phyloP scores from a whole-genome alignment of 2,329 filamentous ascomycete genomes.

The Dothidotthia symphoricarpi region DNA sequence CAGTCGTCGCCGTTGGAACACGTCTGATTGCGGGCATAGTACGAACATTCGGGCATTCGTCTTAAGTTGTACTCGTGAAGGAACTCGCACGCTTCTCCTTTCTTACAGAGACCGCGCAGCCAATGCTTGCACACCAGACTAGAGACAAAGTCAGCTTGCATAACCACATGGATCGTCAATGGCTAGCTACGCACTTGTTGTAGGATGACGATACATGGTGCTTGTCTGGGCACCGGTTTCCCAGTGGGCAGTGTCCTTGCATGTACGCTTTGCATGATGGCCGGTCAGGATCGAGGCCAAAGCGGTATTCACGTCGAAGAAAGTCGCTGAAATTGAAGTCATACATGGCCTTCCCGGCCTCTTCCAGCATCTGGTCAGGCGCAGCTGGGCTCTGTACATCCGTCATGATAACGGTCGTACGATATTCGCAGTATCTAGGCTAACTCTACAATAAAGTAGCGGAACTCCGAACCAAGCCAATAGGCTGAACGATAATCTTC shows the following conservation, averaged over 20 bases:
- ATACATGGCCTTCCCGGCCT: constrained; percentile 47
- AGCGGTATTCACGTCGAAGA: constrained; percentile 77
- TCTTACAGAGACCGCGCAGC: constrained; percentile 95
- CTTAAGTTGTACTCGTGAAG: constrained; percentile 97
- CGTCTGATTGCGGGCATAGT: constrained; percentile 89
- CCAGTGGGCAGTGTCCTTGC: constrained; percentile 82
- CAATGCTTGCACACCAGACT: constrained; percentile 97
- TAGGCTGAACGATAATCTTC: too few relatives aligned
- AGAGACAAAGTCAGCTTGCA: constrained; percentile 8
- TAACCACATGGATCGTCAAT: background rate
- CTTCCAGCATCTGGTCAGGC: constrained; percentile 31
- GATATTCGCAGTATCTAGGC: background rate
- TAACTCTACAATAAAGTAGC: background rate
- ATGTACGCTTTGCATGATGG: constrained; percentile 84
- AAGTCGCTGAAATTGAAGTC: constrained; percentile 84
- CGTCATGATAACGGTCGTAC: constrained; percentile 18
- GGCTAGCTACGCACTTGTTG: constrained; percentile 54
- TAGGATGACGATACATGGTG: constrained; percentile 64
- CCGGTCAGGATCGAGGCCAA: constrained; percentile 67
- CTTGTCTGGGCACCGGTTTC: constrained; percentile 79
- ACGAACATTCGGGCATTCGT: constrained; percentile 98
- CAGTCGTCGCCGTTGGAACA: constrained; percentile 98
- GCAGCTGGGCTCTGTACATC: constrained; percentile 29
- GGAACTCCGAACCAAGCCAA: constrained; percentile 1
- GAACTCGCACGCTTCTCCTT: constrained; percentile 95